Evolutionary conservation across 345 rosid species (phyloP).

Genomic region (Lepidium aucheri): DNA sequence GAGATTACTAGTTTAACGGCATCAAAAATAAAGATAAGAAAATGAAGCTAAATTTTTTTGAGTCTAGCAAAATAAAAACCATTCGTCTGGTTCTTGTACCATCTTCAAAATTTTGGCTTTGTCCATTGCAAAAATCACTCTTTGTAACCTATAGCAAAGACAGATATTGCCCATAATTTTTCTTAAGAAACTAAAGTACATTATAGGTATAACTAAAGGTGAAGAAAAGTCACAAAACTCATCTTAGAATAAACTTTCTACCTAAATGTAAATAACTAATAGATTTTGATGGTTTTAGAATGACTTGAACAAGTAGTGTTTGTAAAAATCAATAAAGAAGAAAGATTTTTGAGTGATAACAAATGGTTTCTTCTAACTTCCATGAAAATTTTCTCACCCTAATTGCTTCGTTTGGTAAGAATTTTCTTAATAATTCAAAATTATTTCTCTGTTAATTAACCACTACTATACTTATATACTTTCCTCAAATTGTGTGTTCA

Average conservation of each 20-base stretch:
- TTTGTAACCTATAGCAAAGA: no score
- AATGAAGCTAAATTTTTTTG: no score
- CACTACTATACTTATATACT: not conserved
- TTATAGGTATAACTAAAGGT: not conserved
- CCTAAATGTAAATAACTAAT: not conserved
- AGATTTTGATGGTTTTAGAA: not conserved
- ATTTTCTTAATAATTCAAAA: not conserved
- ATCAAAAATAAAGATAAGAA: no score
- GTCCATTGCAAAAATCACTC: no score
- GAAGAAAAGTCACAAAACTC: not conserved
- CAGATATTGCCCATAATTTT: no score
- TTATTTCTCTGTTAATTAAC: not conserved
- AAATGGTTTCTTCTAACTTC: not conserved
- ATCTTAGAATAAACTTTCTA: not conserved
- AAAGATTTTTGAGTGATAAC: not conserved
- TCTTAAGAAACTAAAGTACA: no score
- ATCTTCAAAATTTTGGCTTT: no score
- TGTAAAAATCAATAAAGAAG: not conserved
- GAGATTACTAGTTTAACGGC: no score
- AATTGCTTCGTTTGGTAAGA: conserved; percentile 1
- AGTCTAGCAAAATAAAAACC: no score
- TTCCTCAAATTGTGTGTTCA: not conserved
- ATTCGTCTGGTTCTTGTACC: no score
- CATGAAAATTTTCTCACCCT: not conserved
- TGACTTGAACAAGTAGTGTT: not conserved